Evolutionary conservation across 2,329 filamentous ascomycete genomes (phyloP), one percentile per base, ranked within the genome.

Genomic region (Aureobasidium uvarum): DNA sequence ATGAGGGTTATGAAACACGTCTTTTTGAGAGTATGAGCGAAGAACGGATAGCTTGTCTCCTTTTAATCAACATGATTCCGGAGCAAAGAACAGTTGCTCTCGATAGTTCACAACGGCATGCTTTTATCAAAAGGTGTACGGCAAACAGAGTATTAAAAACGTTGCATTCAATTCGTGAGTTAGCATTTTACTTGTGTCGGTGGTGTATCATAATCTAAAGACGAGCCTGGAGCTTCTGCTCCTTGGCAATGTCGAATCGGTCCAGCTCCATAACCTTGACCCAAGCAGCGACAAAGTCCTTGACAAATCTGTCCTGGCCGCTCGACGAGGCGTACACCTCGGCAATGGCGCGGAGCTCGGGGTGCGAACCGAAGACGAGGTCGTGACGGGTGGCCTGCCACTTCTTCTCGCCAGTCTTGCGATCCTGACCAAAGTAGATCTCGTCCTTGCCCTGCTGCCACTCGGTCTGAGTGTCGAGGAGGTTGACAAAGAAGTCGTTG

Each of bases 401-500:
- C 80, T 87, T 90, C 80, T 84, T 83, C 56, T 79, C 72, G 62
- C 87, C 87, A 18, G 83, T 84, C 80, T 86, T 86, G 75, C 85
- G 86, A 78, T 91, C 87, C 16, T 78, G 72, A 41, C 87, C 89
- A 67, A 86, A 83, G 75, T 84, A 92, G 59, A 81, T 64, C 71
- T 91, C 88, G n/a, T 79, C 78, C 8, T 20, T 8, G 45, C 78
- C 78, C 0, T 83, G 72, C 78, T 85, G 86, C 90, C 90, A 92
- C 25, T 77, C 80, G 7, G 84, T 89, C 75, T 77, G 79, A 71
- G 83, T 84, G 72, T 91, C 89, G 28, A 93, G 84, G 1, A 93
- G 81, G 79, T 92, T 92, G 77, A 90, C 84, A 73, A 93, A 93
- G 83, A 91, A 93, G 79, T 92, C 90, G 77, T 90, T 92, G 73